Evolutionary conservation across 495 filamentous ascomycete species (phyloP).

Genomic region (Daldinia vernicosa): DNA sequence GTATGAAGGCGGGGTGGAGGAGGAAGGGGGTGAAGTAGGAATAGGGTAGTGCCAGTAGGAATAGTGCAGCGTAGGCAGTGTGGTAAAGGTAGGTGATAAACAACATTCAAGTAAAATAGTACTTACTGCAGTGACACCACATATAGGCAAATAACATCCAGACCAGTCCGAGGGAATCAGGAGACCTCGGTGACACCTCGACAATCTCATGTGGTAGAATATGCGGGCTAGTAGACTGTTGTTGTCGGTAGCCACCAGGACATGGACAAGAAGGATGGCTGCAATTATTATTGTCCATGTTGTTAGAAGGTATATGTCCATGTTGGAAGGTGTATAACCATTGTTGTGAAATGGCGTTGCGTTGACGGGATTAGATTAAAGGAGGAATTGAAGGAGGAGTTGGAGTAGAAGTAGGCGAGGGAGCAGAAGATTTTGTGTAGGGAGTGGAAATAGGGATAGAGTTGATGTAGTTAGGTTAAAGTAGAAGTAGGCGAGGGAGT

Average conservation of each 20-base stretch:
- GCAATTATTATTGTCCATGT: background rate
- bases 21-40: background rate
- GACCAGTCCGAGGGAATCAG: background rate
- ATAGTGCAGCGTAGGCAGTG: background rate
- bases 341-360: too few species aligned
- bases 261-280: background rate
- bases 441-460: too few species aligned
- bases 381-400: too few species aligned
- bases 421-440: too few species aligned
- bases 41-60: background rate
- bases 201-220: too few species aligned
- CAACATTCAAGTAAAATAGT: background rate
- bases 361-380: too few species aligned
- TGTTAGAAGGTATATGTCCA: too few species aligned
- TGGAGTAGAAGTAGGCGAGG: too few species aligned
- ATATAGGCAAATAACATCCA: background rate
- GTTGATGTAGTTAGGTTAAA: too few species aligned
- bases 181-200: background rate
- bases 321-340: too few species aligned
- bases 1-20: background rate
- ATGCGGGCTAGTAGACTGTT: too few species aligned
- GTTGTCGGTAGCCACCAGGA: background rate
- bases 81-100: background rate
- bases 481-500: too few species aligned
- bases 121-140: background rate